These are phyloP conservation scores for Lactarius evosmus DNA, from an alignment of 768 basidiomycete genomes.

Conservation along the genomic window DNA sequence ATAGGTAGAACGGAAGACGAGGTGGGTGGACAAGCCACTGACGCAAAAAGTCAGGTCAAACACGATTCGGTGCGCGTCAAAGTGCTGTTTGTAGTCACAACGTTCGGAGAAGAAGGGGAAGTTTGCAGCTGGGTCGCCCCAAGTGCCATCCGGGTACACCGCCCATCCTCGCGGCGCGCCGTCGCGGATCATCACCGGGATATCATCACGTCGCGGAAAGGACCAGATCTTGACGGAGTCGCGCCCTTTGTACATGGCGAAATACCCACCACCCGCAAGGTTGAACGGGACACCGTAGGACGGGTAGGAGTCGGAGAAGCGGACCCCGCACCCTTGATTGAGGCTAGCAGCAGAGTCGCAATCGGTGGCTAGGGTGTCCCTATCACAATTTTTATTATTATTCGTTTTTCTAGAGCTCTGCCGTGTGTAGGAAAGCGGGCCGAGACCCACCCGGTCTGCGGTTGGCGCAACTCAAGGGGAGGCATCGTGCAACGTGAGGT, in stretches of 20 bases:
- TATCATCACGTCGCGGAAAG: conserved; percentile 47
- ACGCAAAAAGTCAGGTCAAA: conserved; percentile 66
- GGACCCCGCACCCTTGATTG: conserved; percentile 63
- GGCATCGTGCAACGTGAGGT: conserved; percentile 47
- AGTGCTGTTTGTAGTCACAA: conserved; percentile 54
- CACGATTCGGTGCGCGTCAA: conserved; percentile 50
- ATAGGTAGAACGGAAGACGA: conserved; percentile 6
- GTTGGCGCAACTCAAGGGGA: conserved; percentile 30
- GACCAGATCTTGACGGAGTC: conserved; percentile 55
- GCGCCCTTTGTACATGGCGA: conserved; percentile 45
- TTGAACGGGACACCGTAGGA: conserved; percentile 54
- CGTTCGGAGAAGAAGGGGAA: conserved; percentile 33
- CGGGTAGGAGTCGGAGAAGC: conserved; percentile 35
- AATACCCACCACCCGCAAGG: conserved; percentile 55
- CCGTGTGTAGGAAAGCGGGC: not conserved
- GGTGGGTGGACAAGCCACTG: conserved; percentile 25
- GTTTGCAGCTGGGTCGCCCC: not conserved
- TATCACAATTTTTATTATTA: conserved; percentile 26
- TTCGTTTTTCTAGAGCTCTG: not conserved
- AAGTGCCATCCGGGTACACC: conserved; percentile 8
- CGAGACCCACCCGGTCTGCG: conserved; percentile 47
- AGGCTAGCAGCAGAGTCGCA: conserved; percentile 50
- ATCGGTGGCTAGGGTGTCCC: conserved; percentile 40
- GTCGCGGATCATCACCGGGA: conserved; percentile 43
- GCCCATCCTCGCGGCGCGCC: conserved; percentile 5